These are phyloP conservation scores for Plantago elongata DNA, from an alignment of 257 asterid species.

Conservation along the genomic window DNA sequence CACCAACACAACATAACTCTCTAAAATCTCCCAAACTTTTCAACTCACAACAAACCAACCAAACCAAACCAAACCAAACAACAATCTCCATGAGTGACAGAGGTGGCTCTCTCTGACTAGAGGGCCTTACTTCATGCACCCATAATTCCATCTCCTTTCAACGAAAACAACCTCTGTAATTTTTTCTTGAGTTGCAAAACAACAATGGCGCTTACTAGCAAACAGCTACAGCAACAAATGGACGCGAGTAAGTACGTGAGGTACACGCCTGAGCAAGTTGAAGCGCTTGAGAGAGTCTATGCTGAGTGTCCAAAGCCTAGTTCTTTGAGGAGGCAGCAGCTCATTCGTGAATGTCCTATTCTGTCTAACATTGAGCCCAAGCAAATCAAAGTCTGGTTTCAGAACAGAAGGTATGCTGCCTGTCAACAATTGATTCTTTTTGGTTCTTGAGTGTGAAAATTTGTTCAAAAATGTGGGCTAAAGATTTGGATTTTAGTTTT, in stretches of 20 bases:
- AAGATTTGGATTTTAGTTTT: background rate
- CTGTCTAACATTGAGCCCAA: slow-evolving; percentile 88
- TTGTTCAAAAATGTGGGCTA: background rate
- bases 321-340: slow-evolving; percentile 90
- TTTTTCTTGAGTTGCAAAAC: slow-evolving; percentile 31
- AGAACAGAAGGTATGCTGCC: slow-evolving; percentile 68
- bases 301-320: slow-evolving; percentile 92
- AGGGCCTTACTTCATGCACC: slow-evolving; percentile 69
- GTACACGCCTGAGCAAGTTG: slow-evolving; percentile 97
- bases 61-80: background rate
- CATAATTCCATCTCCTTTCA: slow-evolving; percentile 17
- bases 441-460: background rate
- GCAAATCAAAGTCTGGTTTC: slow-evolving; percentile 99
- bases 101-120: slow-evolving; percentile 87
- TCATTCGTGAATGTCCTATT: slow-evolving; percentile 83
- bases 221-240: slow-evolving; percentile 51
- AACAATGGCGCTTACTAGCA: slow-evolving; percentile 37
- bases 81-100: slow-evolving; percentile 60
- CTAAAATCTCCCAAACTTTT: slow-evolving; percentile 7
- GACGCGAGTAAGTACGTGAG: slow-evolving; percentile 89
- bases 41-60: too few species aligned
- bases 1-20: background rate
- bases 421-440: background rate
- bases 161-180: slow-evolving; percentile 11
- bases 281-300: slow-evolving; percentile 89